A percentile compares a stretch with the other conserved stretches of the same genome.
phyloP scores from a whole-genome alignment of 495 filamentous ascomycete genomes.

The Neurospora sp. region DNA sequence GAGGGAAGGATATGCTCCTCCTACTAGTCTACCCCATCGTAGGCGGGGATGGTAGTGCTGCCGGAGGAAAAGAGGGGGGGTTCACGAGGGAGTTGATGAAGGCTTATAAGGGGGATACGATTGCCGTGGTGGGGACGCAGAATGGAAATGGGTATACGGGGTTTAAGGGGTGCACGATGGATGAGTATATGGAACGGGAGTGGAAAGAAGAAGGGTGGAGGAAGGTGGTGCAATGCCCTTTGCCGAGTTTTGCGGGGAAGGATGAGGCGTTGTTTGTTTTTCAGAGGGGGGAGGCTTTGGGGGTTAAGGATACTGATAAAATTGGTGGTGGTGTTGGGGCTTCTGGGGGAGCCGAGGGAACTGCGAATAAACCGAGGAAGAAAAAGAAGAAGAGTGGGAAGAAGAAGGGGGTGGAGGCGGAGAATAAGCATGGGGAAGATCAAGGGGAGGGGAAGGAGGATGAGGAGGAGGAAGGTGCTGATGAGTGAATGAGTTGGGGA shows the following conservation, averaged over 20 bases:
- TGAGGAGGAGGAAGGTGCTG: not conserved
- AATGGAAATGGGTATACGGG: conserved; percentile 55
- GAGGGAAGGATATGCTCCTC: conserved; percentile 35
- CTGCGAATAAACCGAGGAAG: not conserved
- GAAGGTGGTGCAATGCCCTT: conserved; percentile 35
- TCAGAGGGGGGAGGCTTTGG: conserved; percentile 18
- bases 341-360: not conserved
- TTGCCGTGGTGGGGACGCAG: conserved; percentile 55
- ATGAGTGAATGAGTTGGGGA: not conserved
- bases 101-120: conserved; percentile 45
- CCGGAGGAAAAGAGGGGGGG: conserved; percentile 20
- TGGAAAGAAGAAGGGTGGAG: conserved; percentile 22
- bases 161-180: conserved; percentile 43
- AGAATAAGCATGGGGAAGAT: not conserved
- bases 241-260: conserved; percentile 47
- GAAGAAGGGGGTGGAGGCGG: not conserved
- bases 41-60: conserved; percentile 22
- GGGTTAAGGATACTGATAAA: not conserved
- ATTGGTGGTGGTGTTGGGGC: not conserved
- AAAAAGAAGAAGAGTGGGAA: not conserved
- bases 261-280: conserved; percentile 46
- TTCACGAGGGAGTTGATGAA: conserved; percentile 45
- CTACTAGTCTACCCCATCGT: conserved; percentile 55
- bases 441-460: not conserved
- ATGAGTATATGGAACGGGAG: conserved; percentile 44